These are phyloP conservation scores for Goffeauzyma gilvescens DNA, from an alignment of 768 basidiomycete species.

Conservation along the genomic window DNA sequence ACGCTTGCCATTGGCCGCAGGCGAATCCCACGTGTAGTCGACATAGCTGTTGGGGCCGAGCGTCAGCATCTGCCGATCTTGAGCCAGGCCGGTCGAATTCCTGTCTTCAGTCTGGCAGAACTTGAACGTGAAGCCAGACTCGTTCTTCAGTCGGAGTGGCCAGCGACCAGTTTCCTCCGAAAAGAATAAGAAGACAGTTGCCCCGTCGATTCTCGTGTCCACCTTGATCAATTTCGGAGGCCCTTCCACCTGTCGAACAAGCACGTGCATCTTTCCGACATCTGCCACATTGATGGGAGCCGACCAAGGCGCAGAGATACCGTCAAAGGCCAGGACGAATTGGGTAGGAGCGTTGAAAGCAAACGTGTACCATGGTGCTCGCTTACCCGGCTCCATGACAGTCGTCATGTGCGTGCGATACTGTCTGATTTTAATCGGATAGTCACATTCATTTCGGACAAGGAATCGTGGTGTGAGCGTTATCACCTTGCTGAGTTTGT, in stretches of 20 bases:
- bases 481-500: constrained; percentile 85
- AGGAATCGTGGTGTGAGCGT: constrained; percentile 79
- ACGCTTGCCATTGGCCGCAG: constrained; percentile 63
- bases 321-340: constrained; percentile 69
- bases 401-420: constrained; percentile 46
- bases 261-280: constrained; percentile 44
- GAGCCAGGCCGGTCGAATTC: constrained; percentile 34
- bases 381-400: constrained; percentile 48
- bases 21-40: constrained; percentile 84
- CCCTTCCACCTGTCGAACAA: constrained; percentile 1
- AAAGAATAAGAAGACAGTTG: constrained; percentile 74
- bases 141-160: constrained; percentile 83
- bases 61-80: constrained; percentile 19
- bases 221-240: constrained; percentile 50
- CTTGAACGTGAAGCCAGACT: constrained; percentile 50
- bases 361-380: constrained; percentile 48
- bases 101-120: constrained; percentile 52
- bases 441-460: constrained; percentile 57
- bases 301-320: constrained; percentile 70
- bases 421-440: constrained; percentile 62
- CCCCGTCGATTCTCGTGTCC: constrained; percentile 63
- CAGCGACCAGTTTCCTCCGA: constrained; percentile 49
- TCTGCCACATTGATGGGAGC: constrained; percentile 79
- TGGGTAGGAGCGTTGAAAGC: constrained; percentile 46
- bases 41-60: constrained; percentile 41